Conservation (phyloP, 148 eudicot genomes). For the Fallopia convolvulus region DNA sequence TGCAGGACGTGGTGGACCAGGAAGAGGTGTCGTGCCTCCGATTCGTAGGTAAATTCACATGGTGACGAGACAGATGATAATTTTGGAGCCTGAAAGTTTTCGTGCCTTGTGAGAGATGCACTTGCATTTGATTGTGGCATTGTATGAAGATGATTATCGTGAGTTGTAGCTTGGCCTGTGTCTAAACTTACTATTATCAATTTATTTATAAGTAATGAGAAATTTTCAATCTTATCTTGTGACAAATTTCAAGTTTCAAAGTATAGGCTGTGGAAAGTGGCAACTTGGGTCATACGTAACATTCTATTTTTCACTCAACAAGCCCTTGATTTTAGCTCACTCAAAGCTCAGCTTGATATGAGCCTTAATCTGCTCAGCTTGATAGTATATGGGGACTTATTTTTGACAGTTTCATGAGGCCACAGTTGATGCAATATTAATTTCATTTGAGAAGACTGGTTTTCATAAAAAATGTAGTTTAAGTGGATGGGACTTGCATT, state of each 20-base stretch:
- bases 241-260: background rate
- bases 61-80: background rate
- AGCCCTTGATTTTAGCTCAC: background rate
- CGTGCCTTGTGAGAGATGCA: background rate
- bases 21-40: slow-evolving; percentile 5
- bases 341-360: background rate
- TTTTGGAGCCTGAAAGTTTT: background rate
- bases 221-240: background rate
- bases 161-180: background rate
- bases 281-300: background rate
- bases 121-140: background rate
- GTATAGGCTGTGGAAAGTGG: background rate
- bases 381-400: too few species aligned
- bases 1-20: slow-evolving; percentile 10
- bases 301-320: background rate
- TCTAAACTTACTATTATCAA: background rate
- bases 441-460: background rate
- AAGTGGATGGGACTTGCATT: background rate
- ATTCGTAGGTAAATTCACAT: slow-evolving; percentile 11
- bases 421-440: background rate
- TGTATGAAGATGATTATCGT: background rate
- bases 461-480: background rate
- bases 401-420: background rate
- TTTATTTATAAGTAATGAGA: background rate
- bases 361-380: too few species aligned